Evolutionary conservation across 768 basidiomycete species (phyloP), one percentile per base, ranked within the genome.

Genomic region (Leccinum pellstonianum): DNA sequence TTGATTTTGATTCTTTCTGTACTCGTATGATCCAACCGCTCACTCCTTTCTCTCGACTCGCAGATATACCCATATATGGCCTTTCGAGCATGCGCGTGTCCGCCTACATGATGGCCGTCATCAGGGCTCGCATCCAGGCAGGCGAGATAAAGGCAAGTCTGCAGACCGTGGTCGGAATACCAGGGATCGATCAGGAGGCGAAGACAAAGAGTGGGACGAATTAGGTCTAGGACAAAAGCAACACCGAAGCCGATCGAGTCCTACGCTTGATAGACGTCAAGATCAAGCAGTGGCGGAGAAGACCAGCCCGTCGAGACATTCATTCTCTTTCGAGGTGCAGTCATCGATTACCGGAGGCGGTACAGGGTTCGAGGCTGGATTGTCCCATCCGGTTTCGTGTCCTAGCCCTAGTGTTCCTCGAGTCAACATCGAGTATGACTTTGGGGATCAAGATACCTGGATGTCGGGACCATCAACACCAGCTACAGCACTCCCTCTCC

Each of bases 41-140:
- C 48, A 64, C 56, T 15, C 21, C 4, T 54, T 37, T 53, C 54
- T 27, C 27, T 46, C 27, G 25, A 27, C 43, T 31, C 27, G 17
- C 62, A 94, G 93, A 62, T 98, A 97, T 76, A 88, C 90, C 60
- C 90, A 98, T 71, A 97, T 98, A 58, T 98, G 95, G 93, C 96
- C 96, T 0, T 98, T 95, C 64, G 95, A 96, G 69, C 93, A 95
- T 68, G 90, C 95, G 21, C 87, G 96, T 41, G 95, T 98, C 4
- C 82, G 88, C 51, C 78, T 98, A 9, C 73, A 73, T 23, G 73
- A 73, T 48, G 61, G 55, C 77, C 81, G 60, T 68, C 70, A 61
- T 66, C 71, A 64, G 49, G 73, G 72, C 23, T 75, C 70, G 17
- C 69, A 73, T 55, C 54, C 27, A 2, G 63, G 67, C 31, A 74